phyloP scores from a whole-genome alignment of 1,284 basidiomycete genomes.

The Violaceomyces palustris region DNA sequence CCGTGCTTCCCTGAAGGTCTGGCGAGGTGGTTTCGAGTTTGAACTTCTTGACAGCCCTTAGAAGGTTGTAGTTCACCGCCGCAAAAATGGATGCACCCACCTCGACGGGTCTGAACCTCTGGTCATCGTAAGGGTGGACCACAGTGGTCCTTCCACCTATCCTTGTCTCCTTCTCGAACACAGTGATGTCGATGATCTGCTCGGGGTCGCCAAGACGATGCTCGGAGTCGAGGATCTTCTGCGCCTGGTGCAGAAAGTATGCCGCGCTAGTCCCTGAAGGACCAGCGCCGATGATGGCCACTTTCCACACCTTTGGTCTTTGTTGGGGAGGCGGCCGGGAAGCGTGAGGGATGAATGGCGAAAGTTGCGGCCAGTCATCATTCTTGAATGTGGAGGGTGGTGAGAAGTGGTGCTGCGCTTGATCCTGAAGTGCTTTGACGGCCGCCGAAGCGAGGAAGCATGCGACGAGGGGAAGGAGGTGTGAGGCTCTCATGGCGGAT shows the following conservation, averaged over 20 bases:
- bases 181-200: constrained; percentile 64
- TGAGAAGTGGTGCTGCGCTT: too few relatives aligned
- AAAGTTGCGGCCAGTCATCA: too few relatives aligned
- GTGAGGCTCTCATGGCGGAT: too few relatives aligned
- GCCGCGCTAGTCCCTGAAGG: constrained; percentile 78
- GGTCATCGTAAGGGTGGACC: constrained; percentile 71
- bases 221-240: constrained; percentile 50
- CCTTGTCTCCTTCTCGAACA: constrained; percentile 71
- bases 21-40: constrained; percentile 11
- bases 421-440: too few relatives aligned
- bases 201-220: not conserved
- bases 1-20: constrained; percentile 26
- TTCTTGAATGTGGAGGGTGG: too few relatives aligned
- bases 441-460: too few relatives aligned
- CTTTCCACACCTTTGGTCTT: too few relatives aligned
- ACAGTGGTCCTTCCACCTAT: constrained; percentile 77
- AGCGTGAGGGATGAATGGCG: too few relatives aligned
- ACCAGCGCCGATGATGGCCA: constrained; percentile 87
- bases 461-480: too few relatives aligned
- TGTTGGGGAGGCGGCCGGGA: too few relatives aligned
- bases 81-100: constrained; percentile 88
- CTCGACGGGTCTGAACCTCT: constrained; percentile 60
- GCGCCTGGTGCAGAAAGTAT: constrained; percentile 68
- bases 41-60: constrained; percentile 23
- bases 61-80: constrained; percentile 66